Conservation (phyloP, 2,329 filamentous ascomycete species). For the Chrysoporthe puriensis region DNA sequence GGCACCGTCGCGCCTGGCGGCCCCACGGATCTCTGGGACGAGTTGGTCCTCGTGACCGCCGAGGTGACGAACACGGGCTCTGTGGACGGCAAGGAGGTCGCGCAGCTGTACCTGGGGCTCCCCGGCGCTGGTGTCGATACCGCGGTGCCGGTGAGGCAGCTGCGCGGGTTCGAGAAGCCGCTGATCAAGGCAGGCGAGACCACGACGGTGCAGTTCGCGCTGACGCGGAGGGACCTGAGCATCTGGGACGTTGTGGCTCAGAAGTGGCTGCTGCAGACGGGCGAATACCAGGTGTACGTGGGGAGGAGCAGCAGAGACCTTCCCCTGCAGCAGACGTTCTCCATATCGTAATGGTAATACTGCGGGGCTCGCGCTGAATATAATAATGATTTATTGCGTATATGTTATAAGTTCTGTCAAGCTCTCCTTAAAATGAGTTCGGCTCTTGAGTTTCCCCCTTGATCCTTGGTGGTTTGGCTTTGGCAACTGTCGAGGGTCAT, state of each 20-base stretch:
- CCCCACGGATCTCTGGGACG: conserved; percentile 52
- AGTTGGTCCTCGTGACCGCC: conserved; percentile 43
- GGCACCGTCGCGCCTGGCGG: conserved; percentile 48
- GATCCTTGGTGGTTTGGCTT: no score
- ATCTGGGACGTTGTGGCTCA: conserved; percentile 66
- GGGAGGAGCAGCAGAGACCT: conserved; percentile 52
- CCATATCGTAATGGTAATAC: background rate
- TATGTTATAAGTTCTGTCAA: no score
- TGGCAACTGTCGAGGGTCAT: no score
- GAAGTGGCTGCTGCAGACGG: conserved; percentile 59
- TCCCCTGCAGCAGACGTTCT: conserved; percentile 44
- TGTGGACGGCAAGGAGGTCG: conserved; percentile 49
- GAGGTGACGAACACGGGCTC: conserved; percentile 48
- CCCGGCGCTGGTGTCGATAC: conserved; percentile 40
- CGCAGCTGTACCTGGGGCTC: conserved; percentile 52
- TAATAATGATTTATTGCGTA: background rate
- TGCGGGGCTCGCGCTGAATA: background rate
- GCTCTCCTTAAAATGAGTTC: no score
- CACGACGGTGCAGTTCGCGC: conserved; percentile 50
- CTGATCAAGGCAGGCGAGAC: conserved; percentile 50
- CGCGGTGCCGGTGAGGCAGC: conserved; percentile 54
- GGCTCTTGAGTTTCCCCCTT: no score
- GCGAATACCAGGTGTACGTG: conserved; percentile 48
- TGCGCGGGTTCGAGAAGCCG: conserved; percentile 68
- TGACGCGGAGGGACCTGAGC: conserved; percentile 68